These are phyloP conservation scores for Lodderomyces oxycetoniae DNA, from an alignment of 1,139 yeast genomes.

Conservation along the genomic window DNA sequence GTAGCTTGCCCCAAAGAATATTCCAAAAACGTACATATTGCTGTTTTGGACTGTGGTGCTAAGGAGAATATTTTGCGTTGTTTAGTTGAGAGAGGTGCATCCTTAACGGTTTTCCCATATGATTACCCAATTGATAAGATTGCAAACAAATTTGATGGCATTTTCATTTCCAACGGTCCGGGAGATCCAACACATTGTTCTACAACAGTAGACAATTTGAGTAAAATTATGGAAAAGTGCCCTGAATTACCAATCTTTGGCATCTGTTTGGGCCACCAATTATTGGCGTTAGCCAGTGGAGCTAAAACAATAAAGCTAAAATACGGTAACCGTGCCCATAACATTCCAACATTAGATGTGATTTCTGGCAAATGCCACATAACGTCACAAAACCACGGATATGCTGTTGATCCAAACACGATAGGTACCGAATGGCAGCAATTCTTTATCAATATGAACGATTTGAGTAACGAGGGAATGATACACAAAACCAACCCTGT, in stretches of 20 bases:
- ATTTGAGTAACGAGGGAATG: slow-evolving; percentile 96
- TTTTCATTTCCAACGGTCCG: slow-evolving; percentile 94
- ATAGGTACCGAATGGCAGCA: slow-evolving; percentile 75
- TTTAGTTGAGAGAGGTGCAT: slow-evolving; percentile 90
- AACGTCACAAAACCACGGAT: slow-evolving; percentile 97
- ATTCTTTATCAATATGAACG: slow-evolving; percentile 88
- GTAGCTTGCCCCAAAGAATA: slow-evolving; percentile 61
- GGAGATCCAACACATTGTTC: slow-evolving; percentile 97
- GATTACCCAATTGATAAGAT: slow-evolving; percentile 81
- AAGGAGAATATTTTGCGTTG: slow-evolving; percentile 95
- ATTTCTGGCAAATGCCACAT: slow-evolving; percentile 91
- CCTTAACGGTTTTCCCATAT: slow-evolving; percentile 93
- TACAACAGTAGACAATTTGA: slow-evolving; percentile 70
- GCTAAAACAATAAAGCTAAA: slow-evolving; percentile 89
- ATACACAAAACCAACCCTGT: slow-evolving; percentile 80
- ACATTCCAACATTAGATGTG: slow-evolving; percentile 90
- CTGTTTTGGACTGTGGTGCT: slow-evolving; percentile 96
- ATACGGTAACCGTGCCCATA: slow-evolving; percentile 98
- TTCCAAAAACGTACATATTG: slow-evolving; percentile 66
- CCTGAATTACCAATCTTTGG: slow-evolving; percentile 88
- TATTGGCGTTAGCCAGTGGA: slow-evolving; percentile 90
- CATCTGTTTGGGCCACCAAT: slow-evolving; percentile 94
- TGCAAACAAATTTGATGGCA: slow-evolving; percentile 89
- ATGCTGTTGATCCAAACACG: slow-evolving; percentile 84
- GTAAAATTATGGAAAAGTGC: slow-evolving; percentile 58